phyloP scores from a whole-genome alignment of 2,329 filamentous ascomycete species.

The Pezicula carpinea region DNA sequence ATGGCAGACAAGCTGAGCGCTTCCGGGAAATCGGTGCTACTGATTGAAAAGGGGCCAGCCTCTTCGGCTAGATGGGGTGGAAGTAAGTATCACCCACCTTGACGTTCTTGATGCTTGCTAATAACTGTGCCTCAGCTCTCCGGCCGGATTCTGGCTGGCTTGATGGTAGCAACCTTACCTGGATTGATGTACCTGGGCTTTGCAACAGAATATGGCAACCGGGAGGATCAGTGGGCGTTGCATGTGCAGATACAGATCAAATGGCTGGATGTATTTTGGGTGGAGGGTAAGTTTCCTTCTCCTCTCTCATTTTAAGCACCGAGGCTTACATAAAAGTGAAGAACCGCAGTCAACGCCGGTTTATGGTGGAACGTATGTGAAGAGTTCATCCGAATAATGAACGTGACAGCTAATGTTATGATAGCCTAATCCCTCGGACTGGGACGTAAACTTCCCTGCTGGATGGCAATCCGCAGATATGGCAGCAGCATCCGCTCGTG shows the following conservation, averaged over 20 bases:
- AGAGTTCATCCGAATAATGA: background rate
- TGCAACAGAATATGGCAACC: slow-evolving; percentile 57
- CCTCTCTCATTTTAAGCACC: no score
- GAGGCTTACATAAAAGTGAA: no score
- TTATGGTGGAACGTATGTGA: slow-evolving; percentile 57
- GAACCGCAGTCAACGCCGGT: slow-evolving; percentile 52
- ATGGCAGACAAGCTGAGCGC: slow-evolving; percentile 56
- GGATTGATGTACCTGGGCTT: slow-evolving; percentile 67
- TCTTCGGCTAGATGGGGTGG: slow-evolving; percentile 64
- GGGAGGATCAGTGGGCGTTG: slow-evolving; percentile 37
- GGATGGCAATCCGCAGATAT: slow-evolving; percentile 68
- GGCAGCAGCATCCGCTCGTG: slow-evolving; percentile 50
- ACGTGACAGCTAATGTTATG: slow-evolving; percentile 7
- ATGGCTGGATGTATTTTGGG: slow-evolving; percentile 71
- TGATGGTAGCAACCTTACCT: slow-evolving; percentile 56
- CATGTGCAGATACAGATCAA: slow-evolving; percentile 65
- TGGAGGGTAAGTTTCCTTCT: slow-evolving; percentile 32
- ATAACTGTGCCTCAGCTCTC: slow-evolving; percentile 14
- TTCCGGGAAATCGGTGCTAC: slow-evolving; percentile 58
- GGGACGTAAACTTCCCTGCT: slow-evolving; percentile 66
- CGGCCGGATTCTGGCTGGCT: slow-evolving; percentile 48
- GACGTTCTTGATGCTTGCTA: background rate
- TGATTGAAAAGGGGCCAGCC: slow-evolving; percentile 56
- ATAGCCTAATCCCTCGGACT: slow-evolving; percentile 57
- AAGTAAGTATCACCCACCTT: slow-evolving; percentile 21